Evolutionary conservation across 371 early-diverging fungal genomes (phyloP), one percentile per base, ranked within the genome.

Genomic region (Basidiobolus heterosporus): DNA sequence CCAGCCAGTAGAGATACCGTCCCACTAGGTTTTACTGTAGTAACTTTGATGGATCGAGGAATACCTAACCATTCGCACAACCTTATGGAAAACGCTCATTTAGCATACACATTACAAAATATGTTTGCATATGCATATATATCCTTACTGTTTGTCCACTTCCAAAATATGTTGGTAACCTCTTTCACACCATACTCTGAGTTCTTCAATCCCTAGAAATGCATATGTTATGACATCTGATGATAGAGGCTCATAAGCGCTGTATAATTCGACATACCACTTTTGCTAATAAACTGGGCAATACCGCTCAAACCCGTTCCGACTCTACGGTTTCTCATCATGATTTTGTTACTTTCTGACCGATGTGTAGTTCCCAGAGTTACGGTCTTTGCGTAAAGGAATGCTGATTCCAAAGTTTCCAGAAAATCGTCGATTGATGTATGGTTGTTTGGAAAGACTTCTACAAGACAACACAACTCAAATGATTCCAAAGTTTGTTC

Each of bases 401-500:
- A 53, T 13, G 65, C 65, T 22, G 49, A 46, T 37, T 58, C 42
- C 18, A 65, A 49, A 0, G 65, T 65, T n/a, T 60, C 65, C 2
- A 54, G 41, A 41, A 47, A 64, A 14, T 64, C 65, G 5, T 44
- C 54, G 18, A 60, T 39, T 30, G 46, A 15, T 0, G 11, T 38
- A 40, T 62, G 65, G 44, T 60, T 59, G 19, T 18, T 19, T 0
- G 65, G 65, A 38, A 65, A 65, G 1, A 53, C 55, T 41, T 65
- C 65, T n/a, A 62, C 64, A 1, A 65, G 48, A 17, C 65, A 64
- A 47, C 62, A 62, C 4, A 59, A 47, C 45, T 64, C 62, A 50
- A 59, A 58, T n/a, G 52, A 50, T 38, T 64, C 65, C n/a, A 64
- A 46, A 6, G 60, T 56, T 41, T 64, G 65, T 51, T 64, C 65